Percentiles rank a stretch among this genome's conserved stretches.
These are phyloP conservation scores for Plectosphaerella sp. DNA, from an alignment of 2,329 filamentous ascomycete genomes.

Conservation along the genomic window DNA sequence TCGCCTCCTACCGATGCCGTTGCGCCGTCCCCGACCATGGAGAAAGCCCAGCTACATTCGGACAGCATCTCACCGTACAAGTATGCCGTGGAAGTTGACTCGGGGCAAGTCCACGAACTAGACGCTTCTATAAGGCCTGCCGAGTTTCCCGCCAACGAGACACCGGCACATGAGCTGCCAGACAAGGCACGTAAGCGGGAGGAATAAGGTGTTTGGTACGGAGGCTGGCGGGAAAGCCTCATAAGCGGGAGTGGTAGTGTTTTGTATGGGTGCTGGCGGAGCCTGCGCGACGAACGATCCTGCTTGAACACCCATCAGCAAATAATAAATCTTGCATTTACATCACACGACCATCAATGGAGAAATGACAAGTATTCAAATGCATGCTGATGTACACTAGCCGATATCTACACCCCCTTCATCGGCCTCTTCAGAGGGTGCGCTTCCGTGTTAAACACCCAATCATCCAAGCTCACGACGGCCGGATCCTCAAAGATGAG, in stretches of 20 bases:
- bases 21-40: background rate
- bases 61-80: background rate
- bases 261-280: no score
- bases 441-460: slow-evolving; percentile 59
- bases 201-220: no score
- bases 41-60: background rate
- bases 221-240: no score
- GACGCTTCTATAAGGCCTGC: background rate
- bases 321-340: no score
- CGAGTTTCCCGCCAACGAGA: background rate
- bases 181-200: background rate
- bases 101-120: background rate
- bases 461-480: slow-evolving; percentile 64
- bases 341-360: no score
- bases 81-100: no score
- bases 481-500: slow-evolving; percentile 63
- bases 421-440: slow-evolving; percentile 39
- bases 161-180: background rate
- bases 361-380: background rate
- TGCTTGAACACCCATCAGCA: no score
- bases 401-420: slow-evolving; percentile 4
- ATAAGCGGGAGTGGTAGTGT: background rate
- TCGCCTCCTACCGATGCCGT: no score
- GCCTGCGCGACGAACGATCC: no score
- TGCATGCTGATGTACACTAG: no score